A percentile compares a stretch with the other conserved stretches of the same genome.
These are phyloP conservation scores for Claviceps pusilla DNA, from an alignment of 2,329 filamentous ascomycete genomes.

Conservation along the genomic window DNA sequence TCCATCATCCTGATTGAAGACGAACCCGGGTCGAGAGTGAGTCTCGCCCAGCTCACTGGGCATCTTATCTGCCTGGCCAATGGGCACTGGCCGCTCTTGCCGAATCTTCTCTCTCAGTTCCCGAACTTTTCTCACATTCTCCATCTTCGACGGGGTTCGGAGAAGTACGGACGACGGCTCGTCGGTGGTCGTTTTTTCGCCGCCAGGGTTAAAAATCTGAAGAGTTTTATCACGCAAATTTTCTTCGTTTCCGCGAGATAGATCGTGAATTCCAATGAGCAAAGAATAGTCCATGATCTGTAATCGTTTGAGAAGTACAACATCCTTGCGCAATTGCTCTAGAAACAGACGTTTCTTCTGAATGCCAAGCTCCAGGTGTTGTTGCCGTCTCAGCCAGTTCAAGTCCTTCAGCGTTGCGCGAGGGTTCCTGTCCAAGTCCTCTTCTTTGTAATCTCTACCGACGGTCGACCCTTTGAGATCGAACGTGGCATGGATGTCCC, in stretches of 20 bases:
- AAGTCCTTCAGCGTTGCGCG: slow-evolving; percentile 89
- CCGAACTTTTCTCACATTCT: slow-evolving; percentile 78
- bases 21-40: slow-evolving; percentile 52
- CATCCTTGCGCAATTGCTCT: slow-evolving; percentile 76
- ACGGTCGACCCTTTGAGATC: slow-evolving; percentile 94
- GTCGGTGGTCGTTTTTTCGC: slow-evolving; percentile 41
- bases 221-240: slow-evolving; percentile 81
- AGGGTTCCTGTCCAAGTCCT: slow-evolving; percentile 75
- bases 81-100: slow-evolving; percentile 81
- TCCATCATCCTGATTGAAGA: slow-evolving; percentile 89
- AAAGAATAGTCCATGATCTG: slow-evolving; percentile 99
- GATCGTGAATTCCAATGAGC: slow-evolving; percentile 83
- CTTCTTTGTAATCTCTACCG: slow-evolving; percentile 79
- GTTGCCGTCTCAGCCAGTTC: slow-evolving; percentile 81
- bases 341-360: slow-evolving; percentile 80
- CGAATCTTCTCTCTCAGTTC: slow-evolving; percentile 88
- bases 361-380: slow-evolving; percentile 76
- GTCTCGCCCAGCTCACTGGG: slow-evolving; percentile 73
- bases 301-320: slow-evolving; percentile 68
- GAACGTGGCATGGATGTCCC: slow-evolving; percentile 93
- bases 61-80: slow-evolving; percentile 79
- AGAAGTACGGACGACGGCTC: slow-evolving; percentile 54
- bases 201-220: slow-evolving; percentile 84
- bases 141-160: slow-evolving; percentile 83
- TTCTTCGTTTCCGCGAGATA: slow-evolving; percentile 83